A percentile compares a stretch with the other conserved stretches of the same genome.
These are phyloP conservation scores for Cyclocybe cylindracea DNA, from an alignment of 768 basidiomycete genomes.

Conservation along the genomic window DNA sequence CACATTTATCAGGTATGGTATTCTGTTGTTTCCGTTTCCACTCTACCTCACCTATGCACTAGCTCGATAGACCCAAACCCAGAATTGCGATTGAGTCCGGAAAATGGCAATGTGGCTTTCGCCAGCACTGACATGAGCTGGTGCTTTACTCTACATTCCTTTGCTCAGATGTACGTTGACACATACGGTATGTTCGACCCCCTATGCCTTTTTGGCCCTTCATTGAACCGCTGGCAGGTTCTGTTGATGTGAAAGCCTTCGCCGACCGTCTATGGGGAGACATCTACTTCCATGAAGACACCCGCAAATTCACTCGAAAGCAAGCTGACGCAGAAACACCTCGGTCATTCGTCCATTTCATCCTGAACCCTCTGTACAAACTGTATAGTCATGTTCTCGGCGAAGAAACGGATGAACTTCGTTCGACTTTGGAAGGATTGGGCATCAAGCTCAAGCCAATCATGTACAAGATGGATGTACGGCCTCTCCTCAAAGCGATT, in stretches of 20 bases:
- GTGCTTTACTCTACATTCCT: conserved; percentile 94
- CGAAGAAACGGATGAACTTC: conserved; percentile 88
- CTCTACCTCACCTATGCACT: conserved; percentile 5
- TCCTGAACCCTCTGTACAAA: conserved; percentile 96
- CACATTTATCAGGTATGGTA: conserved; percentile 82
- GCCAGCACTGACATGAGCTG: conserved; percentile 97
- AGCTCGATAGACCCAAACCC: conserved; percentile 89
- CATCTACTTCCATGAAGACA: conserved; percentile 87
- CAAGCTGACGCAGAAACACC: conserved; percentile 74
- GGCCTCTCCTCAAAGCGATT: conserved; percentile 91
- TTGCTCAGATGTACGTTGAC: conserved; percentile 95
- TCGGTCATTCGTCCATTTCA: conserved; percentile 93
- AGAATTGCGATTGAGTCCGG: conserved; percentile 86
- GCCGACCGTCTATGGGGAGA: conserved; percentile 96
- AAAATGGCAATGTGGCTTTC: conserved; percentile 95
- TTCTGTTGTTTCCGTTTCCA: not conserved
- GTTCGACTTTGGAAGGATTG: conserved; percentile 72
- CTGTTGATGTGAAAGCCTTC: conserved; percentile 82
- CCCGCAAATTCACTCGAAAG: conserved; percentile 89
- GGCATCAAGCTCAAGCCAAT: conserved; percentile 88
- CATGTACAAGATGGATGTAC: conserved; percentile 98
- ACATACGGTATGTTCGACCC: conserved; percentile 66
- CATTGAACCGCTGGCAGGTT: conserved; percentile 41
- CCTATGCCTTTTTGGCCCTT: not conserved
- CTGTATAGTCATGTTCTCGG: conserved; percentile 94